A percentile compares a stretch with the other conserved stretches of the same genome.
Evolutionary conservation across 768 basidiomycete species (phyloP).

Genomic region (Suillus weaverae): DNA sequence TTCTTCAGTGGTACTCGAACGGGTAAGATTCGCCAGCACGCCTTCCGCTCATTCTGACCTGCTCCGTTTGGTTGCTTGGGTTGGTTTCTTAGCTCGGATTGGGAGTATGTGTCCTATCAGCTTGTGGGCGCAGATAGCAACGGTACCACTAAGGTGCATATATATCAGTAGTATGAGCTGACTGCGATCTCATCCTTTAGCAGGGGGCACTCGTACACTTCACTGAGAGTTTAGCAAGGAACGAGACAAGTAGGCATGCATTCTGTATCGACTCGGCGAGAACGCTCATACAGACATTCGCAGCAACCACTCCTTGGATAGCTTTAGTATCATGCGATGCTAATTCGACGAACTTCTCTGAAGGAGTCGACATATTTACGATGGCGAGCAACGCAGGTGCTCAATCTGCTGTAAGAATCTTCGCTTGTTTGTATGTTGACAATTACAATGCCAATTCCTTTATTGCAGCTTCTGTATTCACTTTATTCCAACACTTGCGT

Average conservation of each 20-base stretch:
- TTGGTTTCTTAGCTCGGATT: constrained; percentile 42
- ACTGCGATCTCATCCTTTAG: not conserved
- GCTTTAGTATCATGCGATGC: constrained; percentile 83
- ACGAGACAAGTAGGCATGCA: constrained; percentile 44
- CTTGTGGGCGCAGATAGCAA: constrained; percentile 49
- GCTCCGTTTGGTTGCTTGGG: not conserved
- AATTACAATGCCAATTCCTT: not conserved
- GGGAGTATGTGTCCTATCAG: constrained; percentile 59
- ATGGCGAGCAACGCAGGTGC: constrained; percentile 79
- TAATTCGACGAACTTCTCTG: constrained; percentile 66
- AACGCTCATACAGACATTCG: constrained; percentile 14
- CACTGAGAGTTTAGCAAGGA: constrained; percentile 55
- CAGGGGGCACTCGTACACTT: constrained; percentile 88
- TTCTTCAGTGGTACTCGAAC: constrained; percentile 59
- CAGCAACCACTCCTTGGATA: constrained; percentile 79
- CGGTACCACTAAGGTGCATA: constrained; percentile 57
- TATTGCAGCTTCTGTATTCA: constrained; percentile 73
- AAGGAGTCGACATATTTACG: constrained; percentile 75
- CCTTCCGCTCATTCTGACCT: constrained; percentile 13
- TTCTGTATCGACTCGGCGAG: not conserved
- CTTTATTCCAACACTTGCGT: constrained; percentile 67
- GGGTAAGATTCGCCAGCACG: constrained; percentile 35
- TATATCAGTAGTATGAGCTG: not conserved
- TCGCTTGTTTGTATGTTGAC: not conserved
- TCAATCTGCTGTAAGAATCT: constrained; percentile 62